Conservation (phyloP, 2,329 filamentous ascomycete species). For the Neocatenulostroma microsporum region DNA sequence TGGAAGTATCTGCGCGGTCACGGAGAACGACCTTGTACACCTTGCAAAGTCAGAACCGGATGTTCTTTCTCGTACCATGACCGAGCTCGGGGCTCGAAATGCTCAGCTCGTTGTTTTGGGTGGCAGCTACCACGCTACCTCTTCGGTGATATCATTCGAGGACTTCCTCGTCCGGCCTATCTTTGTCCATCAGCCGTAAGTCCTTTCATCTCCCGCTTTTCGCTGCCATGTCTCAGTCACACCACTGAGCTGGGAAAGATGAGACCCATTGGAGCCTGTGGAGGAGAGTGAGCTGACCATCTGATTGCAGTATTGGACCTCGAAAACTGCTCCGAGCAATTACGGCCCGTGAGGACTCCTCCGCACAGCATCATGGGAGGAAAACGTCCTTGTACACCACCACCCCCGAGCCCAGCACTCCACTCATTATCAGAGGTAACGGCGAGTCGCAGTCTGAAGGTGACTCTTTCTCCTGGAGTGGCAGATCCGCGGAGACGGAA, state of each 20-base stretch:
- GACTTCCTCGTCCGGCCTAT: constrained; percentile 7
- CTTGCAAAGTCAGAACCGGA: constrained; percentile 2
- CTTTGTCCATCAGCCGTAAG: constrained; percentile 14
- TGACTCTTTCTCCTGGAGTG: constrained; percentile 4
- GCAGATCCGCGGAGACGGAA: neutral
- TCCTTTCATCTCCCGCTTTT: constrained; percentile 1
- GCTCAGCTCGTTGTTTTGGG: constrained; percentile 5
- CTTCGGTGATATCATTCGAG: constrained; percentile 5
- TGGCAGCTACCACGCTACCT: neutral
- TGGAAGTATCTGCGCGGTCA: neutral
- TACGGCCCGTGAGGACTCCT: constrained; percentile 4
- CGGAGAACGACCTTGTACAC: constrained; percentile 5
- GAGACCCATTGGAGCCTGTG: neutral
- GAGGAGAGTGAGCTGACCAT: constrained; percentile 2
- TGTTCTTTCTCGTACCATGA: constrained; percentile 2
- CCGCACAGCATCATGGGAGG: neutral
- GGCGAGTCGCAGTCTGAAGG: neutral
- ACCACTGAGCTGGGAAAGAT: too few species aligned
- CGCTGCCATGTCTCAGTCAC: too few species aligned
- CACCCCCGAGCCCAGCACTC: neutral
- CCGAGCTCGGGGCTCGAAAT: neutral
- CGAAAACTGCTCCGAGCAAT: constrained; percentile 15
- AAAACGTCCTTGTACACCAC: neutral
- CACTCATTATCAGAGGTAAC: neutral
- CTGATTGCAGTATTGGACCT: constrained; percentile 13